Evolutionary conservation across 345 rosid genomes (phyloP).

Genomic region (Citrus mangshanensis): DNA sequence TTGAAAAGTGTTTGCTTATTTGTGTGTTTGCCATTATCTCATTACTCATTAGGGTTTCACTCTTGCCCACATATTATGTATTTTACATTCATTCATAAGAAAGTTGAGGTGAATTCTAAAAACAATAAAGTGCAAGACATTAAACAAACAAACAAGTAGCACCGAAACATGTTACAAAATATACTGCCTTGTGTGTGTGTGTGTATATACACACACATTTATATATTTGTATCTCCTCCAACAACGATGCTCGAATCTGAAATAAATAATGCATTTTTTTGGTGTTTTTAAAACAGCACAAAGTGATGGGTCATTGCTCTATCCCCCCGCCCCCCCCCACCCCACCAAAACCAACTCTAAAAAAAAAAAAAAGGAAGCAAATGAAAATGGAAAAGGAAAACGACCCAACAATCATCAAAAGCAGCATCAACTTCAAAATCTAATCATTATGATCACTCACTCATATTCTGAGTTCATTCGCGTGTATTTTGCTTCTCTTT

Average conservation of each 20-base stretch:
- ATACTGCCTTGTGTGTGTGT: neutral
- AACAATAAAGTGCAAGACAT: neutral
- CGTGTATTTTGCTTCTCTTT: conserved; percentile 24
- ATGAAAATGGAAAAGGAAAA: conserved; percentile 25
- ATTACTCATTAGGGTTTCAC: neutral
- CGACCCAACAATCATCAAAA: conserved; percentile 42
- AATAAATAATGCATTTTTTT: neutral
- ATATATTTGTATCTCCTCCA: neutral
- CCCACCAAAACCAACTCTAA: too few relatives aligned
- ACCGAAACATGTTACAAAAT: neutral
- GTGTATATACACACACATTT: too few relatives aligned
- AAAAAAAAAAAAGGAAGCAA: too few relatives aligned
- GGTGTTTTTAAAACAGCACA: neutral
- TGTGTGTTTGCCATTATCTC: neutral
- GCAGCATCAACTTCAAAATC: conserved; percentile 22
- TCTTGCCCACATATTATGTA: neutral
- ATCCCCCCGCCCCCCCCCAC: neutral
- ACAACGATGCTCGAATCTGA: neutral
- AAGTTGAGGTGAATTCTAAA: neutral
- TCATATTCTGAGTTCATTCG: conserved; percentile 15
- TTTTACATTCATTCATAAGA: neutral
- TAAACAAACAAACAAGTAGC: neutral
- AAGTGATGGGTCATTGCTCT: neutral
- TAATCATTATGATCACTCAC: conserved; percentile 12
- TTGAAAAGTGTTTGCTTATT: neutral